Base-by-base conservation (phyloP, 345 rosid genomes). In the Eucalyptus curtisii region DNA sequence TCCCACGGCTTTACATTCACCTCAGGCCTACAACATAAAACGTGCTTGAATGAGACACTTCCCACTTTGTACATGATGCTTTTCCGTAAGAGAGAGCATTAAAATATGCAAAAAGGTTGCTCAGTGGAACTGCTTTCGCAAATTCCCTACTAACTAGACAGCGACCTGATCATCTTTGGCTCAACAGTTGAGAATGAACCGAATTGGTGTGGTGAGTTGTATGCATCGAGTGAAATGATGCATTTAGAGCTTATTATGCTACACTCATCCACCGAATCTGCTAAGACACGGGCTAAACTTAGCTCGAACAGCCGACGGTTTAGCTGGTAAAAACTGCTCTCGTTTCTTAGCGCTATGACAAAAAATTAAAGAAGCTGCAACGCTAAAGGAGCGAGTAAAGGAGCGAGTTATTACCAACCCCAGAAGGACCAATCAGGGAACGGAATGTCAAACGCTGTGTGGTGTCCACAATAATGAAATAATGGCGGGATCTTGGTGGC, bases 391-490 rank as follows among this genome's bases (percentile, higher is more conserved):
- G 57, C 27, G 88, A 66, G n/a, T 5, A 37, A 19, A 71, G 45
- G 81, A 61, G 57, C 27, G 88, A 68, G n/a, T 57, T 50, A 86
- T 87, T 93, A 96, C 98, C 97, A 95, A 44, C 95, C 96, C 98
- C 97, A 95, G 88, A 95, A 96, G 90, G 96, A 91, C 98, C 97
- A 95, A 45, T 95, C 96, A 81, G 95, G 96, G 71, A 95, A 95
- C 15, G 94, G 93, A 50, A 94, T 93, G 89, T 92, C 95, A 44
- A 93, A 90, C 15, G 85, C 45, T 11, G 81, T 33, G 33, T 31
- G 17, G n/a, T 44, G 42, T 17, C 50, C 84, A 6, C 50, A 79
- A 40, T 96, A 96, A 47, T 94, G 96, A 91, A 96, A 96, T 89
- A 96, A 85, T 7, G 97, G 94, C 5, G 96, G 96, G 10, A 95